Conservation (phyloP, 2,329 filamentous ascomycete species). For the Fusarium nanum region DNA sequence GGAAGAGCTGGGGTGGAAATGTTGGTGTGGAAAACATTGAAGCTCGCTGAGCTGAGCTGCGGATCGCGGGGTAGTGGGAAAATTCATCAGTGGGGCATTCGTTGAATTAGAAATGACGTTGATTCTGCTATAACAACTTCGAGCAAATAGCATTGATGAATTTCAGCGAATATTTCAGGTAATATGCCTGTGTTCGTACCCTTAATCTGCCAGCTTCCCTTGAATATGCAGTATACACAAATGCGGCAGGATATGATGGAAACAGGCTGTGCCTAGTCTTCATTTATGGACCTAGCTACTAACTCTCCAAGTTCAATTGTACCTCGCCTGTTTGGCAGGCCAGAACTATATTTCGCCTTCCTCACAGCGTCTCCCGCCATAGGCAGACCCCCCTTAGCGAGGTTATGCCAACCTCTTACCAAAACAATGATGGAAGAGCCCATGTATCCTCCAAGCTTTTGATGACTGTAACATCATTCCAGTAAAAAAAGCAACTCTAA, state of each 20-base stretch:
- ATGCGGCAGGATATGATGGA: neutral
- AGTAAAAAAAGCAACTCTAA: constrained; percentile 11
- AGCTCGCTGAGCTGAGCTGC: constrained; percentile 6
- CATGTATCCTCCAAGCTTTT: constrained; percentile 10
- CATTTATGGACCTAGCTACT: constrained; percentile 15
- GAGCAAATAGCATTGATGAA: neutral
- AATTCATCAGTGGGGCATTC: constrained; percentile 27
- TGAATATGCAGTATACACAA: neutral
- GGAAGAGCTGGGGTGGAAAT: neutral
- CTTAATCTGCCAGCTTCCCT: neutral
- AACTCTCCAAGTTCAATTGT: neutral
- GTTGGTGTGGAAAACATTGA: neutral
- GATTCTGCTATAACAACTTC: neutral
- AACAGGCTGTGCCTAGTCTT: constrained; percentile 15
- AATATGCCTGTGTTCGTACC: neutral
- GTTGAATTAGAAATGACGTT: constrained; percentile 16
- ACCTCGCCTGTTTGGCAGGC: neutral
- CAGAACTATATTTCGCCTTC: constrained; percentile 2
- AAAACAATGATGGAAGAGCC: neutral
- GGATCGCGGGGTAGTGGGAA: constrained; percentile 33
- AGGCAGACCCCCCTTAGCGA: neutral
- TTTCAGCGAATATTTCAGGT: neutral
- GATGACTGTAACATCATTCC: constrained; percentile 3
- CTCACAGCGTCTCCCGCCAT: neutral
- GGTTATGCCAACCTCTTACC: neutral